These are phyloP conservation scores for Psidium friedrichsthalianum DNA, from an alignment of 345 rosid species.

Conservation along the genomic window DNA sequence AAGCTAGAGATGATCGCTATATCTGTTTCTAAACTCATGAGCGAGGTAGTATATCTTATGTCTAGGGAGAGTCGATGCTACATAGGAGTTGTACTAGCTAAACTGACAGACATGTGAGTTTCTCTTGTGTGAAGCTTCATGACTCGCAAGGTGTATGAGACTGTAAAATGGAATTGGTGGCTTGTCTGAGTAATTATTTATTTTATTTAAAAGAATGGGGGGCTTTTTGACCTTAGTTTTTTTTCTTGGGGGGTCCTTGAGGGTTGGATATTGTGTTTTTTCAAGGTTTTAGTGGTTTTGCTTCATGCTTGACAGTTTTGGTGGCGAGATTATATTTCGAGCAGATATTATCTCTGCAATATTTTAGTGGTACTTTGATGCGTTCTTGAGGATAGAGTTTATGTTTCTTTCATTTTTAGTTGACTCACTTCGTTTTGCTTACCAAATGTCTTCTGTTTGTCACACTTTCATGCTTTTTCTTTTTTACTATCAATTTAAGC, in stretches of 20 bases:
- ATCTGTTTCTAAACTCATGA: neutral
- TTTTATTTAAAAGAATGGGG: neutral
- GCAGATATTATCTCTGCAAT: neutral
- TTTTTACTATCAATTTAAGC: neutral
- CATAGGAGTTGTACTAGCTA: neutral
- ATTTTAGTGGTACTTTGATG: neutral
- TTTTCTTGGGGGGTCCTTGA: neutral
- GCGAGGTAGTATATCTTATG: neutral
- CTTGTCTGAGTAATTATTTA: neutral
- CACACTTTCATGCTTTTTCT: neutral
- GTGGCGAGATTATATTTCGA: neutral
- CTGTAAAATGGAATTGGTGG: neutral
- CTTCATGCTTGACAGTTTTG: neutral
- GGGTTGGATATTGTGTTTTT: neutral
- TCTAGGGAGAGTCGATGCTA: neutral
- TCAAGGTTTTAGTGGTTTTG: neutral
- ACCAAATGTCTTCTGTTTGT: neutral
- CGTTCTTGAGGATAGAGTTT: neutral
- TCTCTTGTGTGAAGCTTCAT: neutral
- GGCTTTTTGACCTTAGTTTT: neutral
- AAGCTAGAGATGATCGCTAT: neutral
- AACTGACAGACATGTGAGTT: neutral
- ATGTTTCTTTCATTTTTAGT: neutral
- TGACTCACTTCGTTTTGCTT: neutral
- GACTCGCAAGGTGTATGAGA: neutral